Percentiles rank a stretch among this genome's conserved stretches.
These are phyloP conservation scores for Wickerhamia fluorescens DNA, from an alignment of 805 yeast genomes.

Conservation along the genomic window DNA sequence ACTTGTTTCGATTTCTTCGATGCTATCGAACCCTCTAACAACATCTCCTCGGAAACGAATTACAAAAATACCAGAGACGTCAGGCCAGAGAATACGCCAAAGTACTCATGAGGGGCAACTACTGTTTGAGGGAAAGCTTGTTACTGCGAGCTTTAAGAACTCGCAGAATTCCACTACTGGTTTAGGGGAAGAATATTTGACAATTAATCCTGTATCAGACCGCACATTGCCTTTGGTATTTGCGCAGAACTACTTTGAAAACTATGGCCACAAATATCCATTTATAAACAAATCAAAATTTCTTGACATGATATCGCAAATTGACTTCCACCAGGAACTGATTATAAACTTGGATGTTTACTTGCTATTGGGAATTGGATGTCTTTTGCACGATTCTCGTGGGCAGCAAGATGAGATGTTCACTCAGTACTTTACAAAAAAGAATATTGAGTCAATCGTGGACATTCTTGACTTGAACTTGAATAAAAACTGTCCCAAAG, in stretches of 20 bases:
- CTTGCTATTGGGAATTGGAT: slow-evolving; percentile 32
- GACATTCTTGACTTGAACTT: slow-evolving; percentile 26
- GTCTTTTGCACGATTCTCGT: slow-evolving; percentile 26
- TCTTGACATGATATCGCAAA: slow-evolving; percentile 14
- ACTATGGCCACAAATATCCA: slow-evolving; percentile 30
- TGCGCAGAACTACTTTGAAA: slow-evolving; percentile 29
- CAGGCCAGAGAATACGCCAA: too few species aligned
- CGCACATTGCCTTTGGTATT: slow-evolving; percentile 24
- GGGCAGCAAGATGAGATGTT: slow-evolving; percentile 14
- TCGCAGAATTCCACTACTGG: too few species aligned
- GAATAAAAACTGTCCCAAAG: slow-evolving; percentile 7
- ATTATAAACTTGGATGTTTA: slow-evolving; percentile 33
- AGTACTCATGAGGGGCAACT: too few species aligned
- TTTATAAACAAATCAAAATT: slow-evolving; percentile 20
- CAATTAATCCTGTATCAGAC: slow-evolving; percentile 24
- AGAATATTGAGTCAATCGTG: slow-evolving; percentile 24
- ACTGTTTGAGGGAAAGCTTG: too few species aligned
- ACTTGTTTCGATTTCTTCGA: too few species aligned
- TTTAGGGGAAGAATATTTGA: slow-evolving; percentile 29
- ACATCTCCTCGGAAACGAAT: too few species aligned
- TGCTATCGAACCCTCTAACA: too few species aligned
- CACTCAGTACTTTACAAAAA: slow-evolving; percentile 23
- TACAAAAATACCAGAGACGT: too few species aligned
- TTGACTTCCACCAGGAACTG: slow-evolving; percentile 27
- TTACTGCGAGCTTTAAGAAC: too few species aligned